phyloP scores from a whole-genome alignment of 2,329 filamentous ascomycete species.

The Sclerotinia minor region DNA sequence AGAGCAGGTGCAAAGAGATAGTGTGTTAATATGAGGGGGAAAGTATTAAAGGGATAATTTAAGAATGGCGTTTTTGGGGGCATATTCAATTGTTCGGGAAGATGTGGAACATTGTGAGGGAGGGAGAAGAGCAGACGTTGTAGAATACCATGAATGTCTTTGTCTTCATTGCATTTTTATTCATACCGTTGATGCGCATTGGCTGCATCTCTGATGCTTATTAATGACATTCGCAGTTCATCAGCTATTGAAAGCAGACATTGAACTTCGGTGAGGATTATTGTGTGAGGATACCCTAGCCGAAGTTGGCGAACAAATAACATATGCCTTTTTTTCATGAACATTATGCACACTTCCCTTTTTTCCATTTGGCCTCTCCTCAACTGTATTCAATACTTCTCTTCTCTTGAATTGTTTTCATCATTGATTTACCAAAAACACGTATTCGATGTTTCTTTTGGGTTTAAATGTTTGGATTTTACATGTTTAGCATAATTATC shows the following conservation, averaged over 20 bases:
- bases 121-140: background rate
- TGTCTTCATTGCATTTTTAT: background rate
- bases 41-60: conserved; percentile 9
- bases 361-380: too few relatives aligned
- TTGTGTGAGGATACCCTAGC: background rate
- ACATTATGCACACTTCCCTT: too few relatives aligned
- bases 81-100: conserved; percentile 3
- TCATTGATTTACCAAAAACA: too few relatives aligned
- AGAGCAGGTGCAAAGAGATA: conserved; percentile 40
- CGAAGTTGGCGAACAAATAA: background rate
- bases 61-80: conserved; percentile 15
- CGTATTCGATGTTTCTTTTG: too few relatives aligned
- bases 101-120: background rate
- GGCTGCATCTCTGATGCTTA: background rate
- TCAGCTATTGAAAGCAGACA: background rate
- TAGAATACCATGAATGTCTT: conserved; percentile 15
- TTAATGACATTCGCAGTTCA: background rate
- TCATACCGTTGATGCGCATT: background rate
- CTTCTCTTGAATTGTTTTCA: too few relatives aligned
- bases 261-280: background rate
- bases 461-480: too few relatives aligned
- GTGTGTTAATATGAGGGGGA: conserved; percentile 21
- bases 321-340: too few relatives aligned
- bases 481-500: too few relatives aligned
- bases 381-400: too few relatives aligned